phyloP scores from a whole-genome alignment of 441 rosid genomes.

The Adansonia gregorii region DNA sequence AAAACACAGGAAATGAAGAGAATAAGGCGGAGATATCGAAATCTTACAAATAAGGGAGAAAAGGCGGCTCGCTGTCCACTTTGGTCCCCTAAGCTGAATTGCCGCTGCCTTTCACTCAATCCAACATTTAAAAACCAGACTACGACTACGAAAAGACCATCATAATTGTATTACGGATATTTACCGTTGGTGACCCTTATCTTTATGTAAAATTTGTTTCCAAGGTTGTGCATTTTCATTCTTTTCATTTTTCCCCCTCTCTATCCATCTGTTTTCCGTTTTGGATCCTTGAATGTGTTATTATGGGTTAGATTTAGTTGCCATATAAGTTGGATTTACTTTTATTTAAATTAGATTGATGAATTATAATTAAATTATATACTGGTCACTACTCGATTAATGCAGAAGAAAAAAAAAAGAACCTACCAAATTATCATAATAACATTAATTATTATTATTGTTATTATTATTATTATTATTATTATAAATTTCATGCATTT shows the following conservation, averaged over 20 bases:
- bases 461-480: no score
- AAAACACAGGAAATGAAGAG: neutral
- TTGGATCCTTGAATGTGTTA: neutral
- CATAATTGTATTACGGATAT: neutral
- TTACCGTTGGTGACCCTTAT: slow-evolving; percentile 1
- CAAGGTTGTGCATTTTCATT: neutral
- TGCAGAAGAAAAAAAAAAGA: no score
- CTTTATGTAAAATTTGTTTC: neutral
- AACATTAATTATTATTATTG: no score
- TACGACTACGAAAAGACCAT: neutral
- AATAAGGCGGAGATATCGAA: neutral
- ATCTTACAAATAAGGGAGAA: slow-evolving; percentile 9
- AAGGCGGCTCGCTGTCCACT: slow-evolving; percentile 16
- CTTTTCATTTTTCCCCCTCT: slow-evolving; percentile 3
- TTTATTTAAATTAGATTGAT: neutral
- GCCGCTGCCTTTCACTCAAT: slow-evolving; percentile 41
- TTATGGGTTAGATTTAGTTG: neutral
- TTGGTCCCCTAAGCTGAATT: slow-evolving; percentile 28
- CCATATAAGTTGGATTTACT: neutral
- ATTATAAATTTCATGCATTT: no score
- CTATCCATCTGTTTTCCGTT: neutral
- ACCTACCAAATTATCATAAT: no score
- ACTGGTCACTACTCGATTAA: neutral
- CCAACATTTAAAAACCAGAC: slow-evolving; percentile 40
- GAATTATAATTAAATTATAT: no score